Evolutionary conservation across 2,329 filamentous ascomycete genomes (phyloP).

Genomic region (Colletotrichum chlorophyti): DNA sequence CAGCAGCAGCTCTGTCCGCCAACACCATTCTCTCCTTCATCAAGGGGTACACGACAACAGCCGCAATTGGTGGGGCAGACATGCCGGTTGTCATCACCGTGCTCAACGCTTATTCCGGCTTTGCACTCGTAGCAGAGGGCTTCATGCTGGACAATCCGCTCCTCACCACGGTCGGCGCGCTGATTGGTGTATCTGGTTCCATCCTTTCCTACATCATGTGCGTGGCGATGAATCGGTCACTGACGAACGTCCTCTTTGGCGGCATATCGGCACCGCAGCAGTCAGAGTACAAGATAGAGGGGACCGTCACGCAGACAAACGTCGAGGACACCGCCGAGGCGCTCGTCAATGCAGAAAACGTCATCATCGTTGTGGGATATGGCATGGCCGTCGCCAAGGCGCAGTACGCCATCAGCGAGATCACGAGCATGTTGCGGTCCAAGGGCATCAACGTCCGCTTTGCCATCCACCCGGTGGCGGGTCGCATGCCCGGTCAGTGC

Average conservation of each 20-base stretch:
- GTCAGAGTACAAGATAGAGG: slow-evolving; percentile 79
- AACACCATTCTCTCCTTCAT: slow-evolving; percentile 81
- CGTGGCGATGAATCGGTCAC: slow-evolving; percentile 87
- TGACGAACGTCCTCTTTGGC: slow-evolving; percentile 90
- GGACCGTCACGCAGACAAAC: slow-evolving; percentile 77
- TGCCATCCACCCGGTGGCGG: slow-evolving; percentile 88
- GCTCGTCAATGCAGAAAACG: slow-evolving; percentile 77
- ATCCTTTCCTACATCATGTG: slow-evolving; percentile 90
- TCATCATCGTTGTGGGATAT: slow-evolving; percentile 91
- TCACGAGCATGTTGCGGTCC: slow-evolving; percentile 74
- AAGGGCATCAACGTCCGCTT: slow-evolving; percentile 85
- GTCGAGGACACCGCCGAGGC: slow-evolving; percentile 83
- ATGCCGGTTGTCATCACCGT: slow-evolving; percentile 95
- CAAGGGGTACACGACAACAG: slow-evolving; percentile 87
- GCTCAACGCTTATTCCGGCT: slow-evolving; percentile 89
- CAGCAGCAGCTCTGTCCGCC: slow-evolving; percentile 77
- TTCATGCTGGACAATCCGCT: slow-evolving; percentile 91
- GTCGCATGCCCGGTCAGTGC: slow-evolving; percentile 92
- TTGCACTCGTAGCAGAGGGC: slow-evolving; percentile 87
- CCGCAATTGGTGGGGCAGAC: slow-evolving; percentile 90
- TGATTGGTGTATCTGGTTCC: slow-evolving; percentile 88
- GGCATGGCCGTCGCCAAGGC: slow-evolving; percentile 96
- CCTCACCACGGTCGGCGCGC: slow-evolving; percentile 81
- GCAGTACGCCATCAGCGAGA: slow-evolving; percentile 88
- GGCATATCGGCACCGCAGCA: slow-evolving; percentile 69